Evolutionary conservation across 148 eudicot species (phyloP), one percentile per base, ranked within the genome.

Genomic region (Cornus suecica): DNA sequence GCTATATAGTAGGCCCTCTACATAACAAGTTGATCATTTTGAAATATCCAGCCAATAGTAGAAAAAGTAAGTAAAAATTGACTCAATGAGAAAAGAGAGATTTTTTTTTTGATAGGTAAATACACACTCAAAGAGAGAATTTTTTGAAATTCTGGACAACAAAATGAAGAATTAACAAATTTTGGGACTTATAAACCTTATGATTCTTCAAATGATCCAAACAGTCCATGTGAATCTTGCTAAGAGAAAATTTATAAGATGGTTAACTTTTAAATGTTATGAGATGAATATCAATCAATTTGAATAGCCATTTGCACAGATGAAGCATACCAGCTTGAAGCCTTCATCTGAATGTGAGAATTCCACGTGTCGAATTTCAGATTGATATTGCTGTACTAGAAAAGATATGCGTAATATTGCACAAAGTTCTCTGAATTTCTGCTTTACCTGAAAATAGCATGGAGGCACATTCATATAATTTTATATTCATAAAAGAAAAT

Each of bases 401-500:
- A 78, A 76, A 73, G 97, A 86, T 66, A 90, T 41, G 18, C 94
- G 91, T 68, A 88, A 41, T 72, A 90, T 84, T 41, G 75, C 81
- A 79, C 91, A 88, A 65, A 92, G 85, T 32, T 84, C 77, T 79
- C 86, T 88, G 77, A 86, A 84, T 72, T 88, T 92, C 83, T 77
- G 85, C 81, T 72, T 80, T 24, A 68, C 80, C 83, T 70, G 77
- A 79, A 78, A 56, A 68, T 72, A 66, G 52, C 31, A 72, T 18
- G 15, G 56, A 23, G 0, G 18, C 27, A 63, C 24, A n/a, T 8
- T 45, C 32, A 63, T 34, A 63, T n/a, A 70, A 79, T 51, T 1
- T 56, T 26, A 25, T 37, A 14, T 27, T 30, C 42, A 8, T 6
- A n/a, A n/a, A n/a, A 68, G 30, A 42, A 66, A 27, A 51, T 58